These are phyloP conservation scores for Skeletonema grethae DNA, from an alignment of 108 stramenopile genomes.

Conservation along the genomic window DNA sequence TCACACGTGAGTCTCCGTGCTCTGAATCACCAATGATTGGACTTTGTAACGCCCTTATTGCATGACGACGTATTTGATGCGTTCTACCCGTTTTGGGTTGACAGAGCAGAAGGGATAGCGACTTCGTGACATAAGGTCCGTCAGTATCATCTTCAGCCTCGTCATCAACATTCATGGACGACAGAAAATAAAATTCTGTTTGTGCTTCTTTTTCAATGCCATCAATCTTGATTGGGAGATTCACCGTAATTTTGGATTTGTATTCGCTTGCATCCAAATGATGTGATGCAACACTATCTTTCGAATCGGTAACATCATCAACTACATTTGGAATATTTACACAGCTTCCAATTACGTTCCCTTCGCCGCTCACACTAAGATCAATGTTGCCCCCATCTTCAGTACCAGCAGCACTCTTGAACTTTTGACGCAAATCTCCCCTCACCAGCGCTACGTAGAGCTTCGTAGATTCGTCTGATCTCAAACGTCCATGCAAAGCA, in stretches of 20 bases:
- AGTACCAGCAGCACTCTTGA: background rate
- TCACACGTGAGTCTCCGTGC: constrained; percentile 70
- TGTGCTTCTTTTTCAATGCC: constrained; percentile 43
- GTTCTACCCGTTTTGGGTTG: constrained; percentile 56
- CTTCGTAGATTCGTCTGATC: constrained; percentile 51
- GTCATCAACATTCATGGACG: constrained; percentile 21
- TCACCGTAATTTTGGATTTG: constrained; percentile 30
- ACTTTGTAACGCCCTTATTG: constrained; percentile 39
- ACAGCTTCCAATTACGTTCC: background rate
- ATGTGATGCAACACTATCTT: background rate
- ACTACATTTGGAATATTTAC: background rate
- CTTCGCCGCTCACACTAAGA: constrained; percentile 6
- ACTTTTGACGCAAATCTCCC: constrained; percentile 54
- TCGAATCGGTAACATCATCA: background rate
- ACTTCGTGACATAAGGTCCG: constrained; percentile 21
- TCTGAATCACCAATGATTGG: constrained; percentile 76
- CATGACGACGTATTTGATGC: constrained; percentile 56
- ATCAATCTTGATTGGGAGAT: constrained; percentile 38
- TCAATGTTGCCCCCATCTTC: constrained; percentile 3
- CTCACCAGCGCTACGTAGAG: constrained; percentile 72
- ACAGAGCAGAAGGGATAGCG: constrained; percentile 52
- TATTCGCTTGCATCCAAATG: constrained; percentile 12
- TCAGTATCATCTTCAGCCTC: constrained; percentile 11
- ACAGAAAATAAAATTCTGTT: constrained; percentile 51
- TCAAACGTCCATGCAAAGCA: constrained; percentile 42